phyloP scores from a whole-genome alignment of 306 rosid genomes.

The Cyamopsis tetragonoloba region DNA sequence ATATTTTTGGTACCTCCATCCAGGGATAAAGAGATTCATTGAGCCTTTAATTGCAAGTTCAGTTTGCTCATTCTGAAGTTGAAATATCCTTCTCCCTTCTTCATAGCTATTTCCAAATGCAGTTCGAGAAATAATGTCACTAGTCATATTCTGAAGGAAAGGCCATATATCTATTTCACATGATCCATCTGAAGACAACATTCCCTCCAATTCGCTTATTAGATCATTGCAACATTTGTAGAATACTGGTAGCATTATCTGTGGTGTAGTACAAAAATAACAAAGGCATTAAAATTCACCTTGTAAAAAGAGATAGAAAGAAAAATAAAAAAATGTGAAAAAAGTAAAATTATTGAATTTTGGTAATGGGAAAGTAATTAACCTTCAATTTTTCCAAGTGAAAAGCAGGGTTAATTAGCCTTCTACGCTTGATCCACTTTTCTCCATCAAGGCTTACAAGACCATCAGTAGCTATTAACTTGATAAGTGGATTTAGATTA shows the following conservation, averaged over 20 bases:
- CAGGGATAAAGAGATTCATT: background rate
- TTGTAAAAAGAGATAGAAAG: too few species aligned
- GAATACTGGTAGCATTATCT: background rate
- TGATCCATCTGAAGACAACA: background rate
- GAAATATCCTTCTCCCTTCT: background rate
- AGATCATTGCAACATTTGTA: background rate
- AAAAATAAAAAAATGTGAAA: too few species aligned
- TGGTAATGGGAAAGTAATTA: background rate
- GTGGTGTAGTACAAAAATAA: background rate
- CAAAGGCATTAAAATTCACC: background rate
- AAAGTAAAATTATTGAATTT: too few species aligned
- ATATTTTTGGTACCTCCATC: background rate
- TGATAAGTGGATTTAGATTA: background rate
- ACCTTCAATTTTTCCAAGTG: constrained; percentile 51
- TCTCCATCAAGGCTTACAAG: constrained; percentile 25
- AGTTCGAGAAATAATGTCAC: background rate
- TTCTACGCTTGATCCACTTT: constrained; percentile 49
- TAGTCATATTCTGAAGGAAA: background rate
- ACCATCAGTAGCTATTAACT: constrained; percentile 33
- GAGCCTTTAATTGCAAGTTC: background rate
- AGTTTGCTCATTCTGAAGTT: background rate
- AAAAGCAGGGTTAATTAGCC: constrained; percentile 52
- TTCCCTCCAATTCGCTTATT: background rate
- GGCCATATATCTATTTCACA: background rate
- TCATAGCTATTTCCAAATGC: constrained; percentile 6